Evolutionary conservation across 331 rosid genomes (phyloP), one percentile per base, ranked within the genome.

Genomic region (Dryas integrifolia): DNA sequence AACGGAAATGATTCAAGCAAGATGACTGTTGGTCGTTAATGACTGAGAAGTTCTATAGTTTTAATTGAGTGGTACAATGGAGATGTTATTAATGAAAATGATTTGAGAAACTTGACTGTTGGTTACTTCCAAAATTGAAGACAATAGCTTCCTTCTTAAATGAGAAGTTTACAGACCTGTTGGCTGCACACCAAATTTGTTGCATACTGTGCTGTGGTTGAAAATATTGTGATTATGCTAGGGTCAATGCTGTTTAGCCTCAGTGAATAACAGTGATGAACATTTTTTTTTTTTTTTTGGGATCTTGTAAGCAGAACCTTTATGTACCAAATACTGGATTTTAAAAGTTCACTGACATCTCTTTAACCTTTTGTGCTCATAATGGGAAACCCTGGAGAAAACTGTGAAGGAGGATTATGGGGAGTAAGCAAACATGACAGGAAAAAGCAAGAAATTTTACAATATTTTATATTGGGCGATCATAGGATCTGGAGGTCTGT

Each of bases 1-100:
- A 45, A n/a, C 18, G 56, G 21, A 10, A 66, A 47, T 24, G n/a
- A 12, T 52, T 26, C 52, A 5, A 40, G 63, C 51, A 39, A 21
- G 60, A 53, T 38, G n/a, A n/a, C 60, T 68, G 35, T 10, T 49
- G 47, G 68, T 21, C 58, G 76, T n/a, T 59, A 15, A 58, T 5
- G 4, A 10, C 24, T 35, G 47, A 35, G 30, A 50, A n/a, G 47
- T 58, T 40, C 39, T 48, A 7, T 49, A 10, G 56, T 6, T 72
- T 46, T 15, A n/a, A 61, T 26, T 40, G 21, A 69, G 24, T 40
- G 21, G 51, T 58, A 69, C 26, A 39, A 2, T 40, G 1, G 26
- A 41, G 50, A 53, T 2, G 52, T 7, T 53, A 26, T 67, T 48
- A 53, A 14, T 50, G 45, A 35, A 49, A 35, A 3, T 12, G 6